phyloP scores from a whole-genome alignment of 805 yeast genomes.

The Spathaspora hagerdaliae region DNA sequence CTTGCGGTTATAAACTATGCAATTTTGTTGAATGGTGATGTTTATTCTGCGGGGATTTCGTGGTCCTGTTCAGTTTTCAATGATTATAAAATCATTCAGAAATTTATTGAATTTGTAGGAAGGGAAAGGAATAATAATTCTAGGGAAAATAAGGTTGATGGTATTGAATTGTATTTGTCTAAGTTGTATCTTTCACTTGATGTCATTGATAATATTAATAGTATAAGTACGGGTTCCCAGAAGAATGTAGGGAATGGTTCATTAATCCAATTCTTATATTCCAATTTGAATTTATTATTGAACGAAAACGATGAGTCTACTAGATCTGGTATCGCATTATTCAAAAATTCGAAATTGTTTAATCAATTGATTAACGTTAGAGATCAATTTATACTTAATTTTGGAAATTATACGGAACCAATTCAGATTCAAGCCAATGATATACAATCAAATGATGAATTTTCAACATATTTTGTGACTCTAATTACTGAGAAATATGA shows the following conservation, averaged over 20 bases:
- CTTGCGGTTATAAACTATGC: slow-evolving; percentile 47
- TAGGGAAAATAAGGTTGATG: slow-evolving; percentile 15
- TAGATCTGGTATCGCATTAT: slow-evolving; percentile 9
- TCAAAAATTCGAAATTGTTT: slow-evolving; percentile 10
- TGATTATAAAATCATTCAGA: slow-evolving; percentile 51
- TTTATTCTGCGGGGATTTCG: slow-evolving; percentile 54
- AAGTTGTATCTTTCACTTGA: slow-evolving; percentile 47
- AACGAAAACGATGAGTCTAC: slow-evolving; percentile 1
- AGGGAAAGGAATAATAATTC: slow-evolving; percentile 14
- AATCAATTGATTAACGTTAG: slow-evolving; percentile 12
- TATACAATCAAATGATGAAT: slow-evolving; percentile 4
- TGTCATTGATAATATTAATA: slow-evolving; percentile 31
- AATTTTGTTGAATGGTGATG: slow-evolving; percentile 55
- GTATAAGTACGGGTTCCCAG: slow-evolving; percentile 32
- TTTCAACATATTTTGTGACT: slow-evolving; percentile 18
- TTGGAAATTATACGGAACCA: background rate
- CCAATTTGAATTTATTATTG: background rate
- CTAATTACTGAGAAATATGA: slow-evolving; percentile 33
- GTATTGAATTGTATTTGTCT: slow-evolving; percentile 26
- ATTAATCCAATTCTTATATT: background rate
- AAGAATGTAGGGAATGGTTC: slow-evolving; percentile 12
- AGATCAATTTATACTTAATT: slow-evolving; percentile 7
- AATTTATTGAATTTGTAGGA: slow-evolving; percentile 36
- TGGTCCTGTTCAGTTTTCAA: slow-evolving; percentile 50
- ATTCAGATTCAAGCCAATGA: background rate